Evolutionary conservation across 495 filamentous ascomycete species (phyloP).

Genomic region (Acidomyces sp.): DNA sequence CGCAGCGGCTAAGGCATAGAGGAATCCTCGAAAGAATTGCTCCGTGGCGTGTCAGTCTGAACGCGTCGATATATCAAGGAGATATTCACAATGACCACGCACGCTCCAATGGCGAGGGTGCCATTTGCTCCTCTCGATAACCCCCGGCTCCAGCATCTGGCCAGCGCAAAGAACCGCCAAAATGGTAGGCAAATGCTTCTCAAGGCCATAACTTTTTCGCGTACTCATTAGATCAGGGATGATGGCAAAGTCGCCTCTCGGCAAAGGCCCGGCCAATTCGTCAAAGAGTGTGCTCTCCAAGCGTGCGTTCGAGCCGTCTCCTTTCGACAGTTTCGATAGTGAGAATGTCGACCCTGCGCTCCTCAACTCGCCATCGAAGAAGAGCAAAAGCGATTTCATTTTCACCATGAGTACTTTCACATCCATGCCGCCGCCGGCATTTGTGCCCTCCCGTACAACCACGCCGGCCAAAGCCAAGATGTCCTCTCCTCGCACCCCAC

Average conservation of each 20-base stretch:
- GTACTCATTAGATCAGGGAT: too few species aligned
- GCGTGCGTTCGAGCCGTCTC: slow-evolving; percentile 25
- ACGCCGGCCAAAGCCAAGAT: slow-evolving; percentile 30
- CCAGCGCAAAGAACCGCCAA: slow-evolving; percentile 43
- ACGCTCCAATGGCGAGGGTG: slow-evolving; percentile 24
- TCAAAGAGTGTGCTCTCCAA: slow-evolving; percentile 25
- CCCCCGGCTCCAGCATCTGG: slow-evolving; percentile 33
- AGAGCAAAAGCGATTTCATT: slow-evolving; percentile 47
- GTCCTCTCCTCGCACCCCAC: slow-evolving; percentile 11
- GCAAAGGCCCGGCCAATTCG: slow-evolving; percentile 14
- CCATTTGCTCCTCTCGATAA: slow-evolving; percentile 30
- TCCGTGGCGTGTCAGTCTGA: too few species aligned
- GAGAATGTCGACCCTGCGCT: slow-evolving; percentile 72
- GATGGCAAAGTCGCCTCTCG: too few species aligned
- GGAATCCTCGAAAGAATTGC: too few species aligned
- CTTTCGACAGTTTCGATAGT: slow-evolving; percentile 40
- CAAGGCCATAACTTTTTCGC: too few species aligned
- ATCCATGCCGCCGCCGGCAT: slow-evolving; percentile 30
- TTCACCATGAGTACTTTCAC: slow-evolving; percentile 18
- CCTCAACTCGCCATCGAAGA: slow-evolving; percentile 47
- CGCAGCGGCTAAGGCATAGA: too few species aligned
- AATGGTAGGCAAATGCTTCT: slow-evolving; percentile 39
- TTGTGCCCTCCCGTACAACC: slow-evolving; percentile 28
- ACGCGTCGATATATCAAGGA: background rate
- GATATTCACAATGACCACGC: slow-evolving; percentile 22